phyloP scores from a whole-genome alignment of 305 asterid species.

The Andrographis paniculata region DNA sequence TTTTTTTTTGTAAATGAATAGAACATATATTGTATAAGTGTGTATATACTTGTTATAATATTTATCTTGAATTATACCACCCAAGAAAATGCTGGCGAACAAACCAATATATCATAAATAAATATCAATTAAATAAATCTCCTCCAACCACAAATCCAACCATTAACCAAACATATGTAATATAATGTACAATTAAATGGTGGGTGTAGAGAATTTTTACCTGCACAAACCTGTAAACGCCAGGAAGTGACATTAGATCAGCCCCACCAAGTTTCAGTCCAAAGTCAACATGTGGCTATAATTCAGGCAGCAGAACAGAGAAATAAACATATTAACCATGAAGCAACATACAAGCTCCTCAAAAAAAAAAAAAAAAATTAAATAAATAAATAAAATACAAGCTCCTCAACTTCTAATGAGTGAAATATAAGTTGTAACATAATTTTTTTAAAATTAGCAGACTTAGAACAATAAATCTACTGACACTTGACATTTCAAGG shows the following conservation, averaged over 20 bases:
- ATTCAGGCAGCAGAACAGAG: neutral
- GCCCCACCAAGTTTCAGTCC: conserved; percentile 86
- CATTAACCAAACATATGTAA: neutral
- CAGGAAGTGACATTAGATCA: conserved; percentile 98
- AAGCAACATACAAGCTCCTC: too few relatives aligned
- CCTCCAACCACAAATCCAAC: too few relatives aligned
- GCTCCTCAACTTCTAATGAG: conserved; percentile 16
- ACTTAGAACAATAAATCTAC: neutral
- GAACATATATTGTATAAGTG: too few relatives aligned
- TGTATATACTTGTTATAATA: too few relatives aligned
- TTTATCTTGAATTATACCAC: too few relatives aligned
- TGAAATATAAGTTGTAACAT: neutral
- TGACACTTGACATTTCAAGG: neutral
- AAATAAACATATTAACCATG: neutral
- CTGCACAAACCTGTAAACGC: conserved; percentile 79
- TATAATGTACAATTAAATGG: conserved; percentile 1
- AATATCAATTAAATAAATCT: too few relatives aligned
- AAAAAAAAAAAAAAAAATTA: too few relatives aligned
- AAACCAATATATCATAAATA: too few relatives aligned
- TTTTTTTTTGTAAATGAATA: too few relatives aligned
- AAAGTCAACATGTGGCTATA: conserved; percentile 95
- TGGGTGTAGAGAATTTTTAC: conserved; percentile 26
- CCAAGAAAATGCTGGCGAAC: too few relatives aligned
- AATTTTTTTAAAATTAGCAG: neutral
- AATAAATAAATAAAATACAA: too few relatives aligned